phyloP scores from a whole-genome alignment of 2,329 filamentous ascomycete species.

The Pseudocercospora musae region DNA sequence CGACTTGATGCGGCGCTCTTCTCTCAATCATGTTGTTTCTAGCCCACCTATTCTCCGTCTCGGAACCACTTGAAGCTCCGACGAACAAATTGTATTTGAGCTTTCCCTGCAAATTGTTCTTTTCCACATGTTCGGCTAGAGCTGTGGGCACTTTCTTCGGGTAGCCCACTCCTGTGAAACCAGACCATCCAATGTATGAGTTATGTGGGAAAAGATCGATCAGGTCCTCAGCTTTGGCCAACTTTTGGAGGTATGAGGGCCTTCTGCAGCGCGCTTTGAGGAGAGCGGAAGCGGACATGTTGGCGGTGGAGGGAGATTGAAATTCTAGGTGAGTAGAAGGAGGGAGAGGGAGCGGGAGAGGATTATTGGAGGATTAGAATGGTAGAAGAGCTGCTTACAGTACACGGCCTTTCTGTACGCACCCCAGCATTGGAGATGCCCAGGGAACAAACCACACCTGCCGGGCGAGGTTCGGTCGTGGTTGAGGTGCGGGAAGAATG shows the following conservation, averaged over 20 bases:
- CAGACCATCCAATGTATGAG: slow-evolving; percentile 86
- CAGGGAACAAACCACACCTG: not conserved
- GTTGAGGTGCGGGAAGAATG: not conserved
- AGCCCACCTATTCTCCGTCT: slow-evolving; percentile 93
- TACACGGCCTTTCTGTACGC: not conserved
- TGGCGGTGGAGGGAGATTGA: not conserved
- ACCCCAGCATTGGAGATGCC: not conserved
- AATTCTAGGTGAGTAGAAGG: not conserved
- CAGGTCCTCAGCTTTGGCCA: slow-evolving; percentile 74
- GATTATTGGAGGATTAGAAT: not conserved
- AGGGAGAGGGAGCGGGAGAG: not conserved
- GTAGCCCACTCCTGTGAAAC: slow-evolving; percentile 72
- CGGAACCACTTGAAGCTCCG: slow-evolving; percentile 81
- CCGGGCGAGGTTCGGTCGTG: not conserved
- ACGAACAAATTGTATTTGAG: slow-evolving; percentile 85
- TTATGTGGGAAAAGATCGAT: slow-evolving; percentile 78
- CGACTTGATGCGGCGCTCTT: slow-evolving; percentile 80
- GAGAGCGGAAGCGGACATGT: slow-evolving; percentile 52
- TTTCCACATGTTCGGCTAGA: slow-evolving; percentile 83
- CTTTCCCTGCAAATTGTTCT: slow-evolving; percentile 78
- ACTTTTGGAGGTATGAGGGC: slow-evolving; percentile 74
- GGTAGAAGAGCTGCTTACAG: not conserved
- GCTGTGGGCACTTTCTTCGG: slow-evolving; percentile 75
- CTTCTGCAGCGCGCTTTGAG: slow-evolving; percentile 72
- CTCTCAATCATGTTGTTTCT: slow-evolving; percentile 84